These are phyloP conservation scores for Mikania micrantha DNA, from an alignment of 129 eudicot species.

Conservation along the genomic window DNA sequence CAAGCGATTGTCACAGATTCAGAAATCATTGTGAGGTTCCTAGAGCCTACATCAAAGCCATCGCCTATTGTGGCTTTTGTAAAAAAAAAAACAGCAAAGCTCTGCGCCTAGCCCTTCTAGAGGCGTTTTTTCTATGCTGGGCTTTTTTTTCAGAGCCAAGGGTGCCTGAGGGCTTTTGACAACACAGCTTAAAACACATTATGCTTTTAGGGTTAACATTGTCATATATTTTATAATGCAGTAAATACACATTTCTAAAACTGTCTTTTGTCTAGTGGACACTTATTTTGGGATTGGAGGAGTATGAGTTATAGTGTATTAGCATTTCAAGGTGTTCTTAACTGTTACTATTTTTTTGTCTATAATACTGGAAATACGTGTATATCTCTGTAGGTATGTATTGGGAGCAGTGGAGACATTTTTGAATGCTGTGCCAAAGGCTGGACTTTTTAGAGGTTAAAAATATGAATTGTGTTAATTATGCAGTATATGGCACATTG, in stretches of 20 bases:
- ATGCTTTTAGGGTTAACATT: neutral
- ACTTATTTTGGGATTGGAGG: neutral
- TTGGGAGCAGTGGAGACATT: slow-evolving; percentile 99
- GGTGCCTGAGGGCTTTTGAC: too few relatives aligned
- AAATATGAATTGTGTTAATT: neutral
- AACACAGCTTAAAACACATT: too few relatives aligned
- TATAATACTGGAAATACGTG: neutral
- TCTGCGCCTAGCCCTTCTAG: too few relatives aligned
- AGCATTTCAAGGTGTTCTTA: slow-evolving; percentile 9
- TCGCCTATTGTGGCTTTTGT: too few relatives aligned
- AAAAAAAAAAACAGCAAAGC: too few relatives aligned
- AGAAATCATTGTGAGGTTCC: too few relatives aligned
- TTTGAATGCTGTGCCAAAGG: slow-evolving; percentile 78
- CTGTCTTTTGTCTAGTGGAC: neutral
- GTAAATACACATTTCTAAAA: neutral
- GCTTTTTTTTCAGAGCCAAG: too few relatives aligned
- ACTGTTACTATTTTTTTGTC: neutral
- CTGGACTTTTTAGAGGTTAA: slow-evolving; percentile 91
- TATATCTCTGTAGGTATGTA: slow-evolving; percentile 57
- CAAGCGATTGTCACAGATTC: too few relatives aligned
- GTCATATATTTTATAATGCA: neutral
- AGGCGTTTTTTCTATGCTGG: too few relatives aligned
- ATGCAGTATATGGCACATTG: slow-evolving; percentile 3
- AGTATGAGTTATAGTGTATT: neutral
- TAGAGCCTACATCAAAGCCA: too few relatives aligned